A percentile compares a stretch with the other conserved stretches of the same genome.
phyloP scores from a whole-genome alignment of 805 yeast species.

The Candida nitratophila region DNA sequence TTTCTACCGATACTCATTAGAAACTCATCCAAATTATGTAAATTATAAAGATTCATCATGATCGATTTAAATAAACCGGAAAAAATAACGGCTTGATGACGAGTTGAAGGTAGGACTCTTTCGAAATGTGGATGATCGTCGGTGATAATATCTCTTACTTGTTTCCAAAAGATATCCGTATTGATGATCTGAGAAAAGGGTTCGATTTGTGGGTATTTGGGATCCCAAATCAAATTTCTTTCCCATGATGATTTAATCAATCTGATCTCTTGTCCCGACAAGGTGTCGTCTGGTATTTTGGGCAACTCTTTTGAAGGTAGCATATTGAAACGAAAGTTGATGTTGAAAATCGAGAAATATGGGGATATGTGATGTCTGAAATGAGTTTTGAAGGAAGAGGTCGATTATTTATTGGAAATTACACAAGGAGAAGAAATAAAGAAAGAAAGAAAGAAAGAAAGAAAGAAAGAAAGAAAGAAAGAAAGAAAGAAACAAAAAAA shows the following conservation, averaged over 20 bases:
- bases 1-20: conserved; percentile 54
- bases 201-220: not conserved
- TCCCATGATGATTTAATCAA: conserved; percentile 10
- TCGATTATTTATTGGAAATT: too few relatives aligned
- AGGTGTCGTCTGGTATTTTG: conserved; percentile 1
- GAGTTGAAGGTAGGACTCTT: conserved; percentile 53
- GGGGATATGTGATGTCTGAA: too few relatives aligned
- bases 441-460: too few relatives aligned
- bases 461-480: too few relatives aligned
- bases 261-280: conserved; percentile 8
- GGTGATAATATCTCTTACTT: conserved; percentile 56
- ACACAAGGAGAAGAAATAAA: too few relatives aligned
- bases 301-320: not conserved
- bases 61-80: conserved; percentile 63
- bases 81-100: conserved; percentile 64
- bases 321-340: too few relatives aligned
- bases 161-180: conserved; percentile 57
- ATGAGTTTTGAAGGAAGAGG: too few relatives aligned
- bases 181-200: conserved; percentile 28
- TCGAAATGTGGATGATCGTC: conserved; percentile 48
- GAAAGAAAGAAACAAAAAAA: too few relatives aligned
- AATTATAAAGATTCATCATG: conserved; percentile 48
- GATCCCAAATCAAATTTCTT: not conserved
- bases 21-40: conserved; percentile 44
- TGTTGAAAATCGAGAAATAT: too few relatives aligned